Percentiles rank a stretch among this genome's conserved stretches.
phyloP scores from a whole-genome alignment of 805 yeast genomes.

The Novakomyces olei region DNA sequence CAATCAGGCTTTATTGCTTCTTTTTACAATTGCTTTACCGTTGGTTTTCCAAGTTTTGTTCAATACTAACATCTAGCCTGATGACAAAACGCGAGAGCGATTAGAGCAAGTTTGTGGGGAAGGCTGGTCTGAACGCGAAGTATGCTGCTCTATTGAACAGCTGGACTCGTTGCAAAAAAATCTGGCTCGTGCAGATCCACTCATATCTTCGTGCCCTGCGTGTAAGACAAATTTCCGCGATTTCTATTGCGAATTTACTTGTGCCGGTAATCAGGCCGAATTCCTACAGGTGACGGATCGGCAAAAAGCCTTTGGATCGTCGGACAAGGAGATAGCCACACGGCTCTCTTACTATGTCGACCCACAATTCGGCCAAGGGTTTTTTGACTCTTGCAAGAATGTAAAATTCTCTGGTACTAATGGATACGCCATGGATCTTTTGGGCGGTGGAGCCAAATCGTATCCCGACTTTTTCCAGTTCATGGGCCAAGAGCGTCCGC shows the following conservation, averaged over 20 bases:
- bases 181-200: constrained; percentile 50
- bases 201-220: constrained; percentile 84
- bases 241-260: constrained; percentile 65
- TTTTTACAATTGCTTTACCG: too few species aligned
- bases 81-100: too few species aligned
- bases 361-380: constrained; percentile 33
- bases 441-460: constrained; percentile 89
- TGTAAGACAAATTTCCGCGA: constrained; percentile 68
- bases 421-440: constrained; percentile 87
- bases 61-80: too few species aligned
- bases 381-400: constrained; percentile 69
- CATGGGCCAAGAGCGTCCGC: constrained; percentile 82
- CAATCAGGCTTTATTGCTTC: too few species aligned
- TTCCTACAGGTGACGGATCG: constrained; percentile 42
- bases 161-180: constrained; percentile 29
- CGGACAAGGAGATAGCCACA: constrained; percentile 38
- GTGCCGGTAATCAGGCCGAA: constrained; percentile 61
- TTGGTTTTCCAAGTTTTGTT: too few species aligned
- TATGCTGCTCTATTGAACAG: constrained; percentile 52
- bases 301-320: constrained; percentile 24
- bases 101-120: constrained; percentile 64
- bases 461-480: constrained; percentile 58
- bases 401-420: constrained; percentile 86
- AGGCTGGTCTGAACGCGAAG: constrained; percentile 29
- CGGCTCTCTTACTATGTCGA: constrained; percentile 47